Percentiles rank a stretch among this genome's conserved stretches.
phyloP scores from a whole-genome alignment of 495 filamentous ascomycete genomes.

The Collariella sp. region DNA sequence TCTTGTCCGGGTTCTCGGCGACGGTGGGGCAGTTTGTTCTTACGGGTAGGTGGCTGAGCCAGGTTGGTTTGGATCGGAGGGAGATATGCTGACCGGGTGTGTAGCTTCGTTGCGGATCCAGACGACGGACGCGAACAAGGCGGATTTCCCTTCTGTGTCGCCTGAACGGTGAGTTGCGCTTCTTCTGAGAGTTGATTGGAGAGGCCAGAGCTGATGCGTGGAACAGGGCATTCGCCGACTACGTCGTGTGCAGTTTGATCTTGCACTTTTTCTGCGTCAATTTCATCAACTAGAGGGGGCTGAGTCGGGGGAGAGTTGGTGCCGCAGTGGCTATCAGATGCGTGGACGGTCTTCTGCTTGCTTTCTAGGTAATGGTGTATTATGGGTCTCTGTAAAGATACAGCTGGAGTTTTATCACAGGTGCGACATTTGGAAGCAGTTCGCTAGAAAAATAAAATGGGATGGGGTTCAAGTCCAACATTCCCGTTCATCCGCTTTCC shows the following conservation, averaged over 20 bases:
- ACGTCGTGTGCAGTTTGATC: constrained; percentile 85
- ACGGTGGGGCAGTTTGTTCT: constrained; percentile 97
- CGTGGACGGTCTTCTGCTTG: constrained; percentile 1
- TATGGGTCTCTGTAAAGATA: constrained; percentile 4
- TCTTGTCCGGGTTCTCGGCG: constrained; percentile 87
- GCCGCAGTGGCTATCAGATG: neutral
- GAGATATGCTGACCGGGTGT: constrained; percentile 2
- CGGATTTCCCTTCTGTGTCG: constrained; percentile 58
- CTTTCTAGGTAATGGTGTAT: constrained; percentile 3
- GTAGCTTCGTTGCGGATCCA: constrained; percentile 77
- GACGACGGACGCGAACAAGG: constrained; percentile 68
- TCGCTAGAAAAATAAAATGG: constrained; percentile 2
- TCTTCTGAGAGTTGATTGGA: neutral
- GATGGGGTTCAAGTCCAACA: neutral
- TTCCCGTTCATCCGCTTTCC: neutral
- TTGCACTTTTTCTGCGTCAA: constrained; percentile 99
- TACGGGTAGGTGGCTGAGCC: constrained; percentile 51
- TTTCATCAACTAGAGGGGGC: constrained; percentile 76
- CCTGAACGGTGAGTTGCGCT: constrained; percentile 51
- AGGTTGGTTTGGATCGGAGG: neutral
- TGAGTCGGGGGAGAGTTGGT: neutral
- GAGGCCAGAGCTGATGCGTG: neutral
- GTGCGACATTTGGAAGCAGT: neutral
- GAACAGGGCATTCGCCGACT: constrained; percentile 91
- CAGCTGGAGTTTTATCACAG: constrained; percentile 1